These are phyloP conservation scores for Macrolepiota dolichaula DNA, from an alignment of 768 basidiomycete species.

Conservation along the genomic window DNA sequence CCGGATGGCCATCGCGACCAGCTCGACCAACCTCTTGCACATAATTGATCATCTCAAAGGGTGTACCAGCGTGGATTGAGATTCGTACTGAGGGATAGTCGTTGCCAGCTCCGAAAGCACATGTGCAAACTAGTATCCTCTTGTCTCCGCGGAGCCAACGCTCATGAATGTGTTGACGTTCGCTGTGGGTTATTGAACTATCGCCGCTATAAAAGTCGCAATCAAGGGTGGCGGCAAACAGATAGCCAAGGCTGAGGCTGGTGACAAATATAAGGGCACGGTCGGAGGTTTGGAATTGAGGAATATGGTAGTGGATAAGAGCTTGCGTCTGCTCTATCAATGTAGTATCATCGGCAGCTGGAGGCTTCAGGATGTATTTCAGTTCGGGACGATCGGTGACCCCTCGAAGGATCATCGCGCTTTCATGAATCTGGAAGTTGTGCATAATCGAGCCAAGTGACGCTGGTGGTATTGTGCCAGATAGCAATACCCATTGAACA, in stretches of 20 bases:
- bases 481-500: too few relatives aligned
- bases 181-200: not conserved
- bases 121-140: slow-evolving; percentile 18
- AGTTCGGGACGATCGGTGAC: not conserved
- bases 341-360: too few relatives aligned
- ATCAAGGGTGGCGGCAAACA: not conserved
- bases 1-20: not conserved
- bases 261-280: not conserved
- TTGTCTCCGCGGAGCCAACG: slow-evolving; percentile 13
- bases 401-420: not conserved
- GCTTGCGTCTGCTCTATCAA: not conserved
- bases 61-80: slow-evolving; percentile 18
- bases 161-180: not conserved
- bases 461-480: too few relatives aligned
- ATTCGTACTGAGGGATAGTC: slow-evolving; percentile 19
- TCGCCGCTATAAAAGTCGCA: not conserved
- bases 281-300: not conserved
- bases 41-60: slow-evolving; percentile 16
- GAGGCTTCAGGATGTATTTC: not conserved
- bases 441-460: too few relatives aligned
- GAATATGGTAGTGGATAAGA: too few relatives aligned
- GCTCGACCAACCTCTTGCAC: not conserved
- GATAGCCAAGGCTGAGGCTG: not conserved
- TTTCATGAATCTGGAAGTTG: too few relatives aligned
- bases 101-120: slow-evolving; percentile 24